These are phyloP conservation scores for Triticum timopheevii DNA, from an alignment of 176 grass and related monocot species.

Conservation along the genomic window DNA sequence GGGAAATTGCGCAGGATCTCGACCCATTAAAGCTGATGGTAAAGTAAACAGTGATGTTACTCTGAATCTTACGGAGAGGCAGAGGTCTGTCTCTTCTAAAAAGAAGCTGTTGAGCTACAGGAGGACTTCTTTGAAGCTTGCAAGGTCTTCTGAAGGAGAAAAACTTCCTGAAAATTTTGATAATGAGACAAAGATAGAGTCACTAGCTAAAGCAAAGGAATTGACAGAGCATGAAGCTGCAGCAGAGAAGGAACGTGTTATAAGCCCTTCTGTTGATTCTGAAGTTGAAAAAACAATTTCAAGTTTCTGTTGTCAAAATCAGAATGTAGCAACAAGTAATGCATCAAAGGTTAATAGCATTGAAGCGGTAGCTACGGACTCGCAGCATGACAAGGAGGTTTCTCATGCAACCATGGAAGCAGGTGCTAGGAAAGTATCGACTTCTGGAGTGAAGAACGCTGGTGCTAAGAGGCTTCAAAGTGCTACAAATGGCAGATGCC, in stretches of 20 bases:
- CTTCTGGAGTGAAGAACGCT: constrained; percentile 29
- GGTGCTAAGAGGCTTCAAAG: constrained; percentile 28
- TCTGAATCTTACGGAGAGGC: constrained; percentile 19
- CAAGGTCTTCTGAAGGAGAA: constrained; percentile 34
- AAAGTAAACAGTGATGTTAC: background rate
- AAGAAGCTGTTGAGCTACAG: constrained; percentile 32
- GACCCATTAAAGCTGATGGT: constrained; percentile 12
- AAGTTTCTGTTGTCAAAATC: constrained; percentile 19
- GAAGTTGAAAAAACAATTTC: constrained; percentile 30
- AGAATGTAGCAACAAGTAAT: constrained; percentile 29
- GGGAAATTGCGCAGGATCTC: constrained; percentile 19
- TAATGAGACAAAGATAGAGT: constrained; percentile 20
- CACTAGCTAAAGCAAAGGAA: constrained; percentile 4
- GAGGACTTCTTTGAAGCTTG: constrained; percentile 54
- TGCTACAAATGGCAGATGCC: background rate
- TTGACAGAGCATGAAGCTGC: background rate
- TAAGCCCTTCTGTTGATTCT: constrained; percentile 21
- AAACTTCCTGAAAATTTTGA: constrained; percentile 28
- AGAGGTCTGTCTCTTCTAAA: constrained; percentile 31
- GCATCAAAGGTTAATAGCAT: constrained; percentile 18
- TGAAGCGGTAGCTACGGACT: constrained; percentile 5
- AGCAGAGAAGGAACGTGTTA: background rate
- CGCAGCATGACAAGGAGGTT: constrained; percentile 19
- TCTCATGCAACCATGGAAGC: constrained; percentile 43
- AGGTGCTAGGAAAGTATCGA: constrained; percentile 15